Evolutionary conservation across 1,284 basidiomycete species (phyloP).

Genomic region (Wallemia hederae): DNA sequence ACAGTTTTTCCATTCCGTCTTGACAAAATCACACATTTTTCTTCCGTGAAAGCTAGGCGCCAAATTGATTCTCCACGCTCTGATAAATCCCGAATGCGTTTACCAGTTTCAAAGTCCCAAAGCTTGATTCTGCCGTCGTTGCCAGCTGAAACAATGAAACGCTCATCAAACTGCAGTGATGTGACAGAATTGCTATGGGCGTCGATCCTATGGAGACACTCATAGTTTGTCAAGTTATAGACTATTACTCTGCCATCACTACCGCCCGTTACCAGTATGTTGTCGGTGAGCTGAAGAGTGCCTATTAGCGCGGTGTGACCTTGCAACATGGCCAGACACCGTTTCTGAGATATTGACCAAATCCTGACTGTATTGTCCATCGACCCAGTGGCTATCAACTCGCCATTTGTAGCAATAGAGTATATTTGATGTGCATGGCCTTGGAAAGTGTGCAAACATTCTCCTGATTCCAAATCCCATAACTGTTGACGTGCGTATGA

Average conservation of each 20-base stretch:
- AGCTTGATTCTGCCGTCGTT: conserved; percentile 75
- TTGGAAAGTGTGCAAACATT: conserved; percentile 52
- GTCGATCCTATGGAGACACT: conserved; percentile 19
- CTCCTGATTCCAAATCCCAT: conserved; percentile 40
- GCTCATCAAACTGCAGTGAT: conserved; percentile 56
- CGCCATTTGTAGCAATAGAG: conserved; percentile 70
- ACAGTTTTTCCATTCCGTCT: conserved; percentile 55
- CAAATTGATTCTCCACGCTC: conserved; percentile 56
- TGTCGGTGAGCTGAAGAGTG: conserved; percentile 52
- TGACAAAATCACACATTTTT: conserved; percentile 54
- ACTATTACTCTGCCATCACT: conserved; percentile 82
- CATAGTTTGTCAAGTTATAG: conserved; percentile 36
- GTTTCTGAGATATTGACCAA: conserved; percentile 29
- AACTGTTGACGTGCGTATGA: conserved; percentile 21
- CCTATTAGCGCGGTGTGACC: conserved; percentile 86
- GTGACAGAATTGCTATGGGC: conserved; percentile 82
- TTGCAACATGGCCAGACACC: conserved; percentile 58
- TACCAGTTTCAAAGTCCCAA: conserved; percentile 43
- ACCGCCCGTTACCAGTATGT: conserved; percentile 58
- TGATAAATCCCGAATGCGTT: conserved; percentile 42
- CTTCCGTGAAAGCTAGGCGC: conserved; percentile 50
- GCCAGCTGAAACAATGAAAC: conserved; percentile 28
- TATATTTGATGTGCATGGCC: conserved; percentile 86
- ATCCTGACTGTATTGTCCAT: conserved; percentile 72
- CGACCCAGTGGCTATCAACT: conserved; percentile 55